Evolutionary conservation across 2,329 filamentous ascomycete species (phyloP).

Genomic region (Scedosporium minutisporum): DNA sequence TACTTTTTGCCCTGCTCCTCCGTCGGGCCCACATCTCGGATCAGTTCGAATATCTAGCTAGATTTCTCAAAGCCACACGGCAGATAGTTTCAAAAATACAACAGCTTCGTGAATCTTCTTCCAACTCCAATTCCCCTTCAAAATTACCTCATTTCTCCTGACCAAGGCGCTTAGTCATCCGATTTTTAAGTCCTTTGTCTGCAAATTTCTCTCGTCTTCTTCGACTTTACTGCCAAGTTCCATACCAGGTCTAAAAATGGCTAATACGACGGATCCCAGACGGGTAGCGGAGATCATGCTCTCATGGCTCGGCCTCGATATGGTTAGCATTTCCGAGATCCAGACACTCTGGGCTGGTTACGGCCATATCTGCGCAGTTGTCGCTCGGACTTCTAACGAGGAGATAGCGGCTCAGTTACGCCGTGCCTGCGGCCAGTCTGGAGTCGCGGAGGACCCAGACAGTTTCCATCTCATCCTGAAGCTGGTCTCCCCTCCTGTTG

Average conservation of each 20-base stretch:
- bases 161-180: neutral
- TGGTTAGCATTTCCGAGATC: constrained; percentile 26
- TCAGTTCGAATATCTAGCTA: no score
- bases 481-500: constrained; percentile 39
- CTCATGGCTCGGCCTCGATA: constrained; percentile 27
- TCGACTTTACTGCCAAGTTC: neutral
- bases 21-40: no score
- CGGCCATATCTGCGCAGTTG: constrained; percentile 46
- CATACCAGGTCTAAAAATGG: neutral
- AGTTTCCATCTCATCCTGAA: constrained; percentile 43
- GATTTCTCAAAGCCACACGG: no score
- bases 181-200: neutral
- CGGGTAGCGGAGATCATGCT: constrained; percentile 30
- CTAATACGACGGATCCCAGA: constrained; percentile 13
- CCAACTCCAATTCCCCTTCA: no score
- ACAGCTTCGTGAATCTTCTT: no score
- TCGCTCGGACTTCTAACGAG: constrained; percentile 24
- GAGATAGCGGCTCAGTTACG: constrained; percentile 7
- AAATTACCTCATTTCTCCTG: neutral
- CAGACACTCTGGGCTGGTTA: constrained; percentile 43
- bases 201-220: neutral
- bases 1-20: no score
- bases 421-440: constrained; percentile 1
- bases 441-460: constrained; percentile 10
- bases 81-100: no score